Base-by-base conservation (phyloP, 164 flowering plant species). In the Magnolia officinalis region DNA sequence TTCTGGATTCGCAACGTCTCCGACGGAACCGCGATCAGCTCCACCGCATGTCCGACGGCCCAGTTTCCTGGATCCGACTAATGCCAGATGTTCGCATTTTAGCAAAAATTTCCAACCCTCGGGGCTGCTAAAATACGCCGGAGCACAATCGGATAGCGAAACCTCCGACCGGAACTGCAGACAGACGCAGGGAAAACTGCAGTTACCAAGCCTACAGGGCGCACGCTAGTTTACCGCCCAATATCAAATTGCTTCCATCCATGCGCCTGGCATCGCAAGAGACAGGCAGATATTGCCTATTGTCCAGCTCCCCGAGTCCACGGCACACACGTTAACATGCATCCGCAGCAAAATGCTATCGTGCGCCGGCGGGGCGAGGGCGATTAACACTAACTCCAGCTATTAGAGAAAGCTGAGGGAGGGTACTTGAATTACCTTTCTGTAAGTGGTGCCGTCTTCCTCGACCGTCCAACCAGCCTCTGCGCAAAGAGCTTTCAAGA, bases 391-490 rank as follows among this genome's bases (percentile, higher is more conserved):
- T 3, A 37, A 37, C 45, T 37, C 45, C 45, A 37, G 45, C 6
- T 37, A 37, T 4, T 37, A 37, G 45, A 37, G 50, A 2, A 21
- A 67, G 66, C 16, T 65, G 71, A 52, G 61, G 11, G 1, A 5
- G 10, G 14, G 45, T 37, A 9, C 13, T 24, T 23, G 37, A 4
- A 7, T n/a, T 11, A 93, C 98, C 97, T 94, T 94, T 72, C 97
- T 74, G 80, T 94, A 94, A 50, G 98, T 94, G 64, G 98, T 92
- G 55, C 98, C 98, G 76, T 94, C 98, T 68, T 87, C 91, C 82
- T 94, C 95, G 23, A 93, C 98, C 49, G 85, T 88, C 98, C 98
- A 93, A 5, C 98, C 98, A 59, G 98, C 98, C 81, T 94, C 98
- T 72, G 85, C 73, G 74, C 95, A 91, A 73, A 94, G 91, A 77